Percentiles rank a stretch among this genome's conserved stretches.
Conservation (phyloP, 1,284 basidiomycete species). For the Irpex sp. region DNA sequence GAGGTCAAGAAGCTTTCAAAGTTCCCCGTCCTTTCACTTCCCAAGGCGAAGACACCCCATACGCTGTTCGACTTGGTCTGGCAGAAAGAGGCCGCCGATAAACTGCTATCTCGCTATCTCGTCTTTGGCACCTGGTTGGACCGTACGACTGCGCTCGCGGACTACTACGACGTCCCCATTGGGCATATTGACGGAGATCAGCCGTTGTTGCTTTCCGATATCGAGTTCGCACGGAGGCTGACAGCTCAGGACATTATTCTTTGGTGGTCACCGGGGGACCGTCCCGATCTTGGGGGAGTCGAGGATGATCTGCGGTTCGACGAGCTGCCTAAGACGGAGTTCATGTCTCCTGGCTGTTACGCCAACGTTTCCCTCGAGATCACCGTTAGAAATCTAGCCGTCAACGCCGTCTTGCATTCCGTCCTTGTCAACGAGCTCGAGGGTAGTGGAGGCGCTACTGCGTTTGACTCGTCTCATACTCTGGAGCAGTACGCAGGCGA, state of each 20-base stretch:
- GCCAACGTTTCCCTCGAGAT: constrained; percentile 93
- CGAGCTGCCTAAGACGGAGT: constrained; percentile 84
- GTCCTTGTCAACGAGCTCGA: constrained; percentile 96
- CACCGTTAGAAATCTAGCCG: constrained; percentile 87
- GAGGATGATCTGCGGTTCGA: constrained; percentile 85
- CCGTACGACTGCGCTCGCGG: constrained; percentile 78
- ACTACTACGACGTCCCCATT: constrained; percentile 91
- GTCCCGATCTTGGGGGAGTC: constrained; percentile 92
- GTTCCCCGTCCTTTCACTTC: constrained; percentile 89
- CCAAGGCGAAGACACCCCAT: constrained; percentile 72
- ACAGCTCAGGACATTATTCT: constrained; percentile 87
- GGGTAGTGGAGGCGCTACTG: constrained; percentile 87
- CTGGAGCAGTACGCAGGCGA: constrained; percentile 88
- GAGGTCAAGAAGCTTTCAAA: constrained; percentile 71
- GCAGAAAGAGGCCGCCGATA: constrained; percentile 68
- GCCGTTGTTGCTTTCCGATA: constrained; percentile 83
- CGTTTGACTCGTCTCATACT: constrained; percentile 92
- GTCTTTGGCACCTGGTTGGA: constrained; percentile 79
- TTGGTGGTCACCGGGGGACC: constrained; percentile 93
- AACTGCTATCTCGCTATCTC: constrained; percentile 86
- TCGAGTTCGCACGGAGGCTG: constrained; percentile 88
- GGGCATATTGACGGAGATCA: constrained; percentile 92
- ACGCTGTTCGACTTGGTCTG: constrained; percentile 76
- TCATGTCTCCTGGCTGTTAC: constrained; percentile 85
- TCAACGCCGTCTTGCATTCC: constrained; percentile 93